Conservation (phyloP, 768 basidiomycete genomes). For the Suillus bovinus region DNA sequence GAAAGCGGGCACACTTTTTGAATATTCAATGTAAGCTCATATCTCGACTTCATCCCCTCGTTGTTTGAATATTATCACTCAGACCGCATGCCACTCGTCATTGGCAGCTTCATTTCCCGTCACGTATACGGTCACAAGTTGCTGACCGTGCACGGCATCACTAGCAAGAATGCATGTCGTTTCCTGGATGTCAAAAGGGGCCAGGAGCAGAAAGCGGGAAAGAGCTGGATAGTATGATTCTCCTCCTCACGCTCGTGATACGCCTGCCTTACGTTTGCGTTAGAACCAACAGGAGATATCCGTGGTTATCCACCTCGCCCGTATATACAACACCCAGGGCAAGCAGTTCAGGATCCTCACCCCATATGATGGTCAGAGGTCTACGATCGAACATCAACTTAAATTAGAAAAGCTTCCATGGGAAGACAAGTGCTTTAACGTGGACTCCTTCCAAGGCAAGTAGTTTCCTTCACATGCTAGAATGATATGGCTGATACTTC, state of each 20-base stretch:
- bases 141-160: conserved; percentile 51
- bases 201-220: conserved; percentile 24
- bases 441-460: conserved; percentile 80
- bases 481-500: conserved; percentile 15
- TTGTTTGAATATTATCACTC: conserved; percentile 12
- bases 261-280: neutral
- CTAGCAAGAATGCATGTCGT: conserved; percentile 32
- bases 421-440: conserved; percentile 71
- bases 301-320: conserved; percentile 54
- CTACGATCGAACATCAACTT: conserved; percentile 54
- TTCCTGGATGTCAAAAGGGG: conserved; percentile 43
- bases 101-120: conserved; percentile 69
- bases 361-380: conserved; percentile 76
- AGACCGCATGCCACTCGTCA: conserved; percentile 84
- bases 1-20: conserved; percentile 48
- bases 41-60: neutral
- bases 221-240: conserved; percentile 33
- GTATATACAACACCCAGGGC: conserved; percentile 44
- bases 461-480: conserved; percentile 6
- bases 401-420: conserved; percentile 46
- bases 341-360: conserved; percentile 68
- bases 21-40: conserved; percentile 67
- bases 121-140: conserved; percentile 62
- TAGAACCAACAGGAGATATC: conserved; percentile 63
- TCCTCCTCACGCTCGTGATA: neutral